Percentiles rank a stretch among this genome's conserved stretches.
These are phyloP conservation scores for Backusella tarrabulga DNA, from an alignment of 192 early-diverging fungal species.

Conservation along the genomic window DNA sequence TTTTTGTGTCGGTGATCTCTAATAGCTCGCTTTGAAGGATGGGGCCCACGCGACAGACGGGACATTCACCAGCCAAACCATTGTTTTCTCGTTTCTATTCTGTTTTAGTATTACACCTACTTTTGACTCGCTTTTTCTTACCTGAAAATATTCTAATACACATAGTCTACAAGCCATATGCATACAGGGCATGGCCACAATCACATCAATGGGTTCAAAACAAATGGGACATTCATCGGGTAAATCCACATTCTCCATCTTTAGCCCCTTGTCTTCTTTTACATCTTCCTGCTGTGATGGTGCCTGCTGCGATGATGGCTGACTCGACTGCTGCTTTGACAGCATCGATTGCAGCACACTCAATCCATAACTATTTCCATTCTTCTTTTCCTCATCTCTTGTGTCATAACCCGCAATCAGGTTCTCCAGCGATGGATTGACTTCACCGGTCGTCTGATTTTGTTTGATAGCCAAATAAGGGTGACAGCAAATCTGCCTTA, in stretches of 20 bases:
- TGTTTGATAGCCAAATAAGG: slow-evolving; percentile 48
- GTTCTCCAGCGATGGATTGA: slow-evolving; percentile 26
- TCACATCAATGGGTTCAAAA: slow-evolving; percentile 47
- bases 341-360: slow-evolving; percentile 3
- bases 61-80: slow-evolving; percentile 52
- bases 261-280: not conserved
- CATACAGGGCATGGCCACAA: slow-evolving; percentile 55
- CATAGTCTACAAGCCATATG: slow-evolving; percentile 54
- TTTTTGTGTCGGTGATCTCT: slow-evolving; percentile 28
- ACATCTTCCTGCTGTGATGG: not conserved
- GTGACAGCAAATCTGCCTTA: slow-evolving; percentile 73
- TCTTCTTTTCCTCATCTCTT: not conserved
- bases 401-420: slow-evolving; percentile 39
- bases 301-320: not conserved
- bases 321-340: not conserved
- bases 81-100: slow-evolving; percentile 41
- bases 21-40: slow-evolving; percentile 44
- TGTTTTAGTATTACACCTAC: not conserved
- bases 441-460: not conserved
- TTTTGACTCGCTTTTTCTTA: slow-evolving; percentile 5
- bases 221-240: slow-evolving; percentile 54
- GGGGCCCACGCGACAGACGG: slow-evolving; percentile 50
- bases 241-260: not conserved
- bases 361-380: not conserved
- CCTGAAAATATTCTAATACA: slow-evolving; percentile 52